Evolutionary conservation across 2,329 filamentous ascomycete genomes (phyloP).

Genomic region (Colletotrichum sojae): DNA sequence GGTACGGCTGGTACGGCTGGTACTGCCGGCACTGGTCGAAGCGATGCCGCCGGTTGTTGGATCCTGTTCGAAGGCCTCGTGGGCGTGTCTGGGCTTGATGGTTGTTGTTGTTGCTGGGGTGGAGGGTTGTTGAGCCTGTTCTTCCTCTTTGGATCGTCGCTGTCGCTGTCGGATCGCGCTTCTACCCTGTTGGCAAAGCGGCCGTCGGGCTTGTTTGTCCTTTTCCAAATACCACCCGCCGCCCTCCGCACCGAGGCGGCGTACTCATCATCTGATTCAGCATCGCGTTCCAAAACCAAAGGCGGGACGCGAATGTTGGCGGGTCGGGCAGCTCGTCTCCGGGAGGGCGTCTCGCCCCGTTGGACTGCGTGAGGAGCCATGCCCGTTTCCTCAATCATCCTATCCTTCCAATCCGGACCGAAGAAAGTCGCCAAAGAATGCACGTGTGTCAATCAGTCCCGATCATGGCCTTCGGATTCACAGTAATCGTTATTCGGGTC

Average conservation of each 20-base stretch:
- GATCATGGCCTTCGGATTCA: conserved; percentile 34
- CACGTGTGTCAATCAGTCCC: conserved; percentile 34
- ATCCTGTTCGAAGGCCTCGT: conserved; percentile 14
- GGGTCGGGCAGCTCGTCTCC: conserved; percentile 27
- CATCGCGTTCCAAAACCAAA: conserved; percentile 22
- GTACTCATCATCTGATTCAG: conserved; percentile 37
- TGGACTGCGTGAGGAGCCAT: conserved; percentile 35
- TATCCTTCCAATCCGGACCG: conserved; percentile 34
- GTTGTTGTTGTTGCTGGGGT: conserved; percentile 23
- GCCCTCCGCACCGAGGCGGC: conserved; percentile 24
- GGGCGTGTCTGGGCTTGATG: conserved; percentile 28
- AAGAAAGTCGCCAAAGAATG: conserved; percentile 34
- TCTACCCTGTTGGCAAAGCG: conserved; percentile 18
- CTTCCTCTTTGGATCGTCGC: conserved; percentile 13
- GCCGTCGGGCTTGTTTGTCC: conserved; percentile 2
- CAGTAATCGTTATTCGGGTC: background rate
- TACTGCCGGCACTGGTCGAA: conserved; percentile 3
- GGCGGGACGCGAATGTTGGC: conserved; percentile 25
- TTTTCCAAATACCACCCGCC: conserved; percentile 35
- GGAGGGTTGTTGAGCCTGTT: conserved; percentile 9
- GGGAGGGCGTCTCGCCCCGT: conserved; percentile 15
- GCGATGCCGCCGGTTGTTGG: conserved; percentile 18
- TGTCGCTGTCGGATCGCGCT: conserved; percentile 37
- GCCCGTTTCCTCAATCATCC: conserved; percentile 32
- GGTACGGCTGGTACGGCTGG: background rate